Percentiles rank a stretch among this genome's conserved stretches.
These are phyloP conservation scores for Turritis glabra DNA, from an alignment of 345 rosid genomes.

Conservation along the genomic window DNA sequence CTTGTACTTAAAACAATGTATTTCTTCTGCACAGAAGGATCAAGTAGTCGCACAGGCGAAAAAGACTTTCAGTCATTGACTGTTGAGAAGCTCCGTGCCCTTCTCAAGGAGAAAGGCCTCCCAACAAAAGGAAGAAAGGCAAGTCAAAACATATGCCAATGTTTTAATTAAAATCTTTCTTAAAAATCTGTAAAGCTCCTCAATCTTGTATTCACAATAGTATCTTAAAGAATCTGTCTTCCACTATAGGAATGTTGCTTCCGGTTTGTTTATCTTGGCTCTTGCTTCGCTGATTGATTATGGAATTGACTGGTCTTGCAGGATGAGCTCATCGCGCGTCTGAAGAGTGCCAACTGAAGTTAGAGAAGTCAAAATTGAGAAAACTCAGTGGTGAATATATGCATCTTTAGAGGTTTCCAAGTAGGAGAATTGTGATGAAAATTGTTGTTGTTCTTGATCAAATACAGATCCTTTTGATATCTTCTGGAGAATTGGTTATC, in stretches of 20 bases:
- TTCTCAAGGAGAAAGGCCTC: slow-evolving; percentile 77
- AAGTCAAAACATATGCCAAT: slow-evolving; percentile 21
- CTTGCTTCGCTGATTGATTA: not conserved
- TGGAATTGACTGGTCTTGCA: slow-evolving; percentile 36
- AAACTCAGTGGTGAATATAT: slow-evolving; percentile 6
- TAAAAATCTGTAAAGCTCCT: not conserved
- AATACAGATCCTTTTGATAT: slow-evolving; percentile 3
- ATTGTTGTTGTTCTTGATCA: slow-evolving; percentile 3
- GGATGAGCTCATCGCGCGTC: slow-evolving; percentile 85
- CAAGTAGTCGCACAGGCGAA: slow-evolving; percentile 58
- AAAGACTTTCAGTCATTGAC: slow-evolving; percentile 71
- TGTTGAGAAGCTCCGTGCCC: slow-evolving; percentile 84
- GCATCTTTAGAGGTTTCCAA: slow-evolving; percentile 7
- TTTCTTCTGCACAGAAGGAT: slow-evolving; percentile 54
- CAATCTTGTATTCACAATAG: not conserved
- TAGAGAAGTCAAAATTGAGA: not conserved
- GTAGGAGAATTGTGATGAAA: not conserved
- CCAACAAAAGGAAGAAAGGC: slow-evolving; percentile 83
- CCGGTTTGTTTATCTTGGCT: not conserved
- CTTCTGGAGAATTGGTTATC: slow-evolving; percentile 1
- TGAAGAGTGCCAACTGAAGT: slow-evolving; percentile 55
- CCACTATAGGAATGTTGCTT: not conserved
- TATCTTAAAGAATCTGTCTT: not conserved
- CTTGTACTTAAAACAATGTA: not conserved
- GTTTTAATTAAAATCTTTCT: not conserved